Conservation (phyloP, 2,329 filamentous ascomycete genomes). For the Verticillium dahliae region DNA sequence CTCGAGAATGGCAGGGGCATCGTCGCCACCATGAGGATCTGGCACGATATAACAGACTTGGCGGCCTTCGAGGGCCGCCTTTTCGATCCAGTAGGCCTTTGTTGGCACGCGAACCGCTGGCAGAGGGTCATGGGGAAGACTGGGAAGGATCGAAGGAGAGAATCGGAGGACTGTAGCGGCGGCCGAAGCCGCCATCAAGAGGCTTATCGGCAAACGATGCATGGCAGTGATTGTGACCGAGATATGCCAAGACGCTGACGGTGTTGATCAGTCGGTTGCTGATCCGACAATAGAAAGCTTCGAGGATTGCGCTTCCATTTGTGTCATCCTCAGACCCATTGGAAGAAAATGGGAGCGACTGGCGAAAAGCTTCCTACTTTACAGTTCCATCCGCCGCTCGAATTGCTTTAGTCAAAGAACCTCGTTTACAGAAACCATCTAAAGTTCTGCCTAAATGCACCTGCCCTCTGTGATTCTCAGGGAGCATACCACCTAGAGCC, state of each 20-base stretch:
- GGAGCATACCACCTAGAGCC: no score
- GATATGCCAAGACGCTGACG: no score
- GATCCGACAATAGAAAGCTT: background rate
- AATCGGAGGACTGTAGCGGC: background rate
- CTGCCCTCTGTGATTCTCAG: no score
- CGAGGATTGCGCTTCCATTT: background rate
- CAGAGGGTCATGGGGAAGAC: constrained; percentile 1
- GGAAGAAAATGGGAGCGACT: no score
- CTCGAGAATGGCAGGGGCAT: constrained; percentile 21
- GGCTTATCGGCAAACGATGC: background rate
- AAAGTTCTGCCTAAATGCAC: no score
- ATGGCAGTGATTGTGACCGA: background rate
- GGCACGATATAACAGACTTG: constrained; percentile 22
- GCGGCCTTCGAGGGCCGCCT: constrained; percentile 26
- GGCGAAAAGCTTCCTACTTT: no score
- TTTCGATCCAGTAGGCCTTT: constrained; percentile 17
- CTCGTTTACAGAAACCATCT: no score
- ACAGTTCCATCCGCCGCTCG: no score
- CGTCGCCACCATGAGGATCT: constrained; percentile 17
- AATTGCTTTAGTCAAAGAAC: no score
- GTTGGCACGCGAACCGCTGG: background rate
- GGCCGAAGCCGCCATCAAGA: background rate
- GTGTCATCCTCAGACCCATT: no score
- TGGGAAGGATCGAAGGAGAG: background rate
- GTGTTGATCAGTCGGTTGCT: no score